These are phyloP conservation scores for Thielaviopsis punctulata DNA, from an alignment of 2,329 filamentous ascomycete species.

Conservation along the genomic window DNA sequence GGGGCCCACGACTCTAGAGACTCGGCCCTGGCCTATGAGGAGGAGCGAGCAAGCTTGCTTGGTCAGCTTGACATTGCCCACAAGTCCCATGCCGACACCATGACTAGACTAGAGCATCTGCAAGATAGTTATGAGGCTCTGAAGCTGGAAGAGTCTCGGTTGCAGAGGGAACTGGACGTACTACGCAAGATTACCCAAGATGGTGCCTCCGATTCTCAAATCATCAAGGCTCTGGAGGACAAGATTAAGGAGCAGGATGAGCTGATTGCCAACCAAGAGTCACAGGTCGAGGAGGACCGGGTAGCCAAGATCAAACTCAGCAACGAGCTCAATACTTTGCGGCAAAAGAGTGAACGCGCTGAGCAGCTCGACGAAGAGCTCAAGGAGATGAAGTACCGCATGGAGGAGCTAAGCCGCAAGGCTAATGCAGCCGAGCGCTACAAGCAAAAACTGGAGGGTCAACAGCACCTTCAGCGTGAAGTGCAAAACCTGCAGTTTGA, in stretches of 20 bases:
- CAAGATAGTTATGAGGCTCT: conserved; percentile 48
- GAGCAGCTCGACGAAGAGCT: conserved; percentile 41
- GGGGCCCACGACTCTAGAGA: conserved; percentile 29
- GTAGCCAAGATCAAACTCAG: conserved; percentile 27
- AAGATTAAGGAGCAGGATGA: conserved; percentile 50
- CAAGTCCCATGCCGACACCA: conserved; percentile 41
- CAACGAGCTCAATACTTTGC: conserved; percentile 31
- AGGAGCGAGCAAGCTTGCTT: conserved; percentile 33
- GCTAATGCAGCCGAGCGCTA: conserved; percentile 46
- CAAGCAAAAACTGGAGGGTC: conserved; percentile 42
- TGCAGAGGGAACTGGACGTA: conserved; percentile 35
- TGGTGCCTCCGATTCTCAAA: conserved; percentile 33
- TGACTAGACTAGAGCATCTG: conserved; percentile 41
- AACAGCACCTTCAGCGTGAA: conserved; percentile 36
- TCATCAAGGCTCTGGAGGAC: conserved; percentile 35
- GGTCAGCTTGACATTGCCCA: conserved; percentile 34
- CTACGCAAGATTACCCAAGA: conserved; percentile 32
- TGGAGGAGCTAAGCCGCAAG: conserved; percentile 41
- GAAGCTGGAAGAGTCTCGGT: conserved; percentile 42
- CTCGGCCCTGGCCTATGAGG: conserved; percentile 38
- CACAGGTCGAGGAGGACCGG: conserved; percentile 38
- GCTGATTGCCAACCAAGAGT: conserved; percentile 53
- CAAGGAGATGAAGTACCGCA: conserved; percentile 39
- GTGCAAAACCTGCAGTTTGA: conserved; percentile 37
- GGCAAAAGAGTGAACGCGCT: conserved; percentile 28